phyloP scores from a whole-genome alignment of 306 rosid genomes.

The Morella rubra region DNA sequence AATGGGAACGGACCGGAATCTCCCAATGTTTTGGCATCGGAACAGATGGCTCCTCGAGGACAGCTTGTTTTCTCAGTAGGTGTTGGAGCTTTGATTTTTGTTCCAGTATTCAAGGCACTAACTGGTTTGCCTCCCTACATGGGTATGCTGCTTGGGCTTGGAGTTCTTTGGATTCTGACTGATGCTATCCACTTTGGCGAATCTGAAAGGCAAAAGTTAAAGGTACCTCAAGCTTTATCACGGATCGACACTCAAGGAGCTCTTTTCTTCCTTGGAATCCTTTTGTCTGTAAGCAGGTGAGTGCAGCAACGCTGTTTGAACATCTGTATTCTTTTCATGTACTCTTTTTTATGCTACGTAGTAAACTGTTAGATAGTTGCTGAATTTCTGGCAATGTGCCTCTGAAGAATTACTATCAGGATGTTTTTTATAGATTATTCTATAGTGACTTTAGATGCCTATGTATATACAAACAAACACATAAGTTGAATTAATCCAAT shows the following conservation, averaged over 20 bases:
- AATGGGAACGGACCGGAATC: slow-evolving; percentile 62
- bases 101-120: slow-evolving; percentile 84
- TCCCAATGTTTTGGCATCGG: slow-evolving; percentile 64
- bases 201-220: slow-evolving; percentile 85
- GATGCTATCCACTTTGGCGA: slow-evolving; percentile 98
- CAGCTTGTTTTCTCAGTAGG: slow-evolving; percentile 85
- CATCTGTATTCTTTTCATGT: background rate
- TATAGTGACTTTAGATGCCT: no score
- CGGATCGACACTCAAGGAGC: slow-evolving; percentile 94
- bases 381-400: background rate
- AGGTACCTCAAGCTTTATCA: slow-evolving; percentile 94
- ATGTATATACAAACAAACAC: no score
- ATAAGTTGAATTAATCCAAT: no score
- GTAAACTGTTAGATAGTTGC: slow-evolving; percentile 6
- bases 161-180: slow-evolving; percentile 93
- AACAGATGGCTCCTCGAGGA: slow-evolving; percentile 96
- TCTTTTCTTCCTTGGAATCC: slow-evolving; percentile 92
- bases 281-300: slow-evolving; percentile 90
- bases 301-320: background rate
- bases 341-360: background rate
- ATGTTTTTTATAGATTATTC: background rate
- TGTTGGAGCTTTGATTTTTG: slow-evolving; percentile 81
- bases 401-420: background rate
- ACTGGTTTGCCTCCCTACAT: slow-evolving; percentile 93
- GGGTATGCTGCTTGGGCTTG: slow-evolving; percentile 94